These are phyloP conservation scores for Penstemon newberryi DNA, from an alignment of 257 asterid genomes.

Conservation along the genomic window DNA sequence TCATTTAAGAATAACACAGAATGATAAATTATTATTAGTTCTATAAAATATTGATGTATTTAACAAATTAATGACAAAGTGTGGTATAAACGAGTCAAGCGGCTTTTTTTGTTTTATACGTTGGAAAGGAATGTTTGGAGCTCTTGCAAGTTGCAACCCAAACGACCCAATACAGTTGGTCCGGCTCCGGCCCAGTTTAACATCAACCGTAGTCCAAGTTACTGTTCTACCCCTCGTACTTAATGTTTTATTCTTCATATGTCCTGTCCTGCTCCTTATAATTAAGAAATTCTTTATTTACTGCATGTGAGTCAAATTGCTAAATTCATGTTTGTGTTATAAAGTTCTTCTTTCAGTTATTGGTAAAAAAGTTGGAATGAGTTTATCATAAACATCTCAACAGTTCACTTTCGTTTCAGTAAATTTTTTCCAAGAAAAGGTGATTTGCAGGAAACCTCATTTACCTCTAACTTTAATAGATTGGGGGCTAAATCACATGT, in stretches of 20 bases:
- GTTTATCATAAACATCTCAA: too few relatives aligned
- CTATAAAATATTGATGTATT: too few relatives aligned
- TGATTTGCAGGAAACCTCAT: too few relatives aligned
- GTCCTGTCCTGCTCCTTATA: conserved; percentile 28
- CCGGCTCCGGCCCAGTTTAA: conserved; percentile 70
- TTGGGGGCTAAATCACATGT: too few relatives aligned
- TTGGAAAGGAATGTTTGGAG: conserved; percentile 39
- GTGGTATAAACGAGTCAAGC: conserved; percentile 7
- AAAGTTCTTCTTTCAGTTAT: too few relatives aligned
- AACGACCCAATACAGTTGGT: conserved; percentile 45
- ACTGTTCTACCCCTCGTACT: conserved; percentile 33
- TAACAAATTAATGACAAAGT: background rate
- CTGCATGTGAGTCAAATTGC: background rate
- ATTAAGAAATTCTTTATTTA: conserved; percentile 24
- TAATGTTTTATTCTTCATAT: conserved; percentile 14
- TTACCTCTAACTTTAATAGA: too few relatives aligned
- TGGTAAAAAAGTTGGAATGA: too few relatives aligned
- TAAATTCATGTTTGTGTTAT: too few relatives aligned
- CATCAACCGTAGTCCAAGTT: conserved; percentile 1
- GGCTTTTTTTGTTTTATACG: conserved; percentile 53
- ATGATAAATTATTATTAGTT: too few relatives aligned
- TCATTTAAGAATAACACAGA: too few relatives aligned
- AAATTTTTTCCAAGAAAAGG: too few relatives aligned
- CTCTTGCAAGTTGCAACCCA: conserved; percentile 13
- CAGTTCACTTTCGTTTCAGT: too few relatives aligned